These are phyloP conservation scores for Penicillium goetzii DNA, from an alignment of 495 filamentous ascomycete species.

Conservation along the genomic window DNA sequence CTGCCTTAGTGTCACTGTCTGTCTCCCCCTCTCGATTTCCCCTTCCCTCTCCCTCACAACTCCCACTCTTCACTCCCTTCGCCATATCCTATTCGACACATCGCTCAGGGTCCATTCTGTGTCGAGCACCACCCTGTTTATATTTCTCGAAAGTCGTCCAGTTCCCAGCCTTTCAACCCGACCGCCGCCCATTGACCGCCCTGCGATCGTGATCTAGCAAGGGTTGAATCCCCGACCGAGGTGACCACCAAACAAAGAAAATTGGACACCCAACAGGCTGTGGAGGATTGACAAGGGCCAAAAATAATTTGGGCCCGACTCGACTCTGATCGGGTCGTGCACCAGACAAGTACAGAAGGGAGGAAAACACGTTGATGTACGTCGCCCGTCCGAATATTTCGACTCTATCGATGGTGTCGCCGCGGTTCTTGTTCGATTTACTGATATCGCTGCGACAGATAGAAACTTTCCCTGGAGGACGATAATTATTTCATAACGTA, in stretches of 20 bases:
- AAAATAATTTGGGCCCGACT: background rate
- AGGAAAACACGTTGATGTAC: constrained; percentile 13
- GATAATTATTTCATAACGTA: constrained; percentile 1
- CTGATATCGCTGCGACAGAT: constrained; percentile 23
- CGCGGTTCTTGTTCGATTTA: constrained; percentile 1
- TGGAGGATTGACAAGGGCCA: background rate
- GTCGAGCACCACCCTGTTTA: background rate
- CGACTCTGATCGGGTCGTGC: background rate
- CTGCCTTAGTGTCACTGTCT: constrained; percentile 14
- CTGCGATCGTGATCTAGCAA: constrained; percentile 18
- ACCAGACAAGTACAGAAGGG: background rate
- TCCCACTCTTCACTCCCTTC: background rate
- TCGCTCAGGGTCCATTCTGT: background rate
- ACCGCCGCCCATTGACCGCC: constrained; percentile 22
- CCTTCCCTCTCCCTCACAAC: constrained; percentile 9
- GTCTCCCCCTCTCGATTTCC: constrained; percentile 14
- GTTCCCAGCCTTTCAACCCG: constrained; percentile 10
- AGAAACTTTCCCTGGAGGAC: constrained; percentile 13
- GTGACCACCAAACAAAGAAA: background rate
- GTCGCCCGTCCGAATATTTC: constrained; percentile 17
- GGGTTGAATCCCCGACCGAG: constrained; percentile 13
- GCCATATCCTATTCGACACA: constrained; percentile 1
- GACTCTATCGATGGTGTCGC: background rate
- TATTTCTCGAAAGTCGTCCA: constrained; percentile 1
- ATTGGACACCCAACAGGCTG: background rate